Percentiles rank a stretch among this genome's conserved stretches.
Conservation (phyloP, 805 yeast genomes). For the Ogataea saltuana region DNA sequence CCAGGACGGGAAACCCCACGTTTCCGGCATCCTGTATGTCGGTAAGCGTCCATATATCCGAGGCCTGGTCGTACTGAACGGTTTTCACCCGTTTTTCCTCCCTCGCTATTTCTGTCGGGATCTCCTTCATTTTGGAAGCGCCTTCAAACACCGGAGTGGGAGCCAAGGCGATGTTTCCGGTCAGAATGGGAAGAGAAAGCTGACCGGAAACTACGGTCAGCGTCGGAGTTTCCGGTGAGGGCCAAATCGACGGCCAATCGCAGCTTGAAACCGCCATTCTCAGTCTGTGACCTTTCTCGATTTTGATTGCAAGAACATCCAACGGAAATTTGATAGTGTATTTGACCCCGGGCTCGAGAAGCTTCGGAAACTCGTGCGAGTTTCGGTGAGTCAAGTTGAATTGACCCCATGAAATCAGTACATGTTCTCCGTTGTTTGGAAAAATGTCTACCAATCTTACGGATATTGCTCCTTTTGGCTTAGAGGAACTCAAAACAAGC, state of each 20-base stretch:
- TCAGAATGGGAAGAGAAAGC: conserved; percentile 30
- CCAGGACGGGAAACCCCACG: conserved; percentile 30
- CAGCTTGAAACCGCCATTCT: conserved; percentile 42
- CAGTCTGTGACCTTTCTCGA: conserved; percentile 37
- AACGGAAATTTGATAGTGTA: conserved; percentile 37
- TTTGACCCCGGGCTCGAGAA: conserved; percentile 31
- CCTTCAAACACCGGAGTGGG: background rate
- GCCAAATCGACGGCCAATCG: conserved; percentile 51
- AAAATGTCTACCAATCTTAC: conserved; percentile 41
- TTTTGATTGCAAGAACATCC: conserved; percentile 41
- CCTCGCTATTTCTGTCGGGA: conserved; percentile 28
- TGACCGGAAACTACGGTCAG: conserved; percentile 34
- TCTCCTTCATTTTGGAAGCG: background rate
- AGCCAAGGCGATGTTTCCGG: background rate
- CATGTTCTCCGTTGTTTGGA: conserved; percentile 34
- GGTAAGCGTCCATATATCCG: conserved; percentile 35
- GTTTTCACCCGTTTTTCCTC: conserved; percentile 26
- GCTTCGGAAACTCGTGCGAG: conserved; percentile 41
- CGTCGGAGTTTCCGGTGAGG: conserved; percentile 40
- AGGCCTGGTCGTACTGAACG: conserved; percentile 33
- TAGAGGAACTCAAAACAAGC: conserved; percentile 35
- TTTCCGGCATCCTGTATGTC: conserved; percentile 40
- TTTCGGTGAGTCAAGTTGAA: conserved; percentile 42
- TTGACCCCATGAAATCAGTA: conserved; percentile 45
- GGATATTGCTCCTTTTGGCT: conserved; percentile 38